Conservation (phyloP, 441 rosid species). For the Adansonia rubrostipa region DNA sequence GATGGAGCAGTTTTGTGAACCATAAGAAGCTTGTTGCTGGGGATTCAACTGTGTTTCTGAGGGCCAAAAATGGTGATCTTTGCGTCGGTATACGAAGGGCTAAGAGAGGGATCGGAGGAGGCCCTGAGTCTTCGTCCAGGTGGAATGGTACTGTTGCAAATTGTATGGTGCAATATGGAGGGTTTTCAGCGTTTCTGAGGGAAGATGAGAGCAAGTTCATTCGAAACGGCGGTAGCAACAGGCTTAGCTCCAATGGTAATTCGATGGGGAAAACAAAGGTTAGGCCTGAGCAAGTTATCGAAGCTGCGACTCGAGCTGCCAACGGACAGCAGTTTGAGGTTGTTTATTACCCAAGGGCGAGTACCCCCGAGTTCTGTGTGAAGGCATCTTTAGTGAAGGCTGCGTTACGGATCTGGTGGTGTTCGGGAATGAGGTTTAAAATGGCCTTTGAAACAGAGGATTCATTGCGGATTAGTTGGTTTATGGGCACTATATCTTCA, state of each 20-base stretch:
- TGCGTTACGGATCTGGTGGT: conserved; percentile 51
- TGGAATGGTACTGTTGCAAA: conserved; percentile 42
- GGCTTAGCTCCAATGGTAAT: conserved; percentile 17
- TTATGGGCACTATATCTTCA: conserved; percentile 56
- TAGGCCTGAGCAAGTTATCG: conserved; percentile 44
- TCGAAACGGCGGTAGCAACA: conserved; percentile 35
- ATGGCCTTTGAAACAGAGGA: conserved; percentile 60
- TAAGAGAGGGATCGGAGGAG: conserved; percentile 48
- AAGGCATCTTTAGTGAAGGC: conserved; percentile 45
- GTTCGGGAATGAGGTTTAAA: conserved; percentile 53
- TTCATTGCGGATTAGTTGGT: conserved; percentile 56
- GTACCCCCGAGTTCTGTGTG: conserved; percentile 52
- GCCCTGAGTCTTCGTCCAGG: conserved; percentile 36
- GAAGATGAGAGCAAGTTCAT: conserved; percentile 42
- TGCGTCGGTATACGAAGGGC: conserved; percentile 55
- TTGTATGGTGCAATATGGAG: conserved; percentile 35
- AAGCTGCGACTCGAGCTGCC: conserved; percentile 44
- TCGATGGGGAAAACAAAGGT: conserved; percentile 41
- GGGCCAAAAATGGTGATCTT: conserved; percentile 50
- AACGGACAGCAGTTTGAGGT: conserved; percentile 49
- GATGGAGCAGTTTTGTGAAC: conserved; percentile 59
- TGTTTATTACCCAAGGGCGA: conserved; percentile 49
- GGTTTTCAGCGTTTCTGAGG: conserved; percentile 42
- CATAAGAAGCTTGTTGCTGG: conserved; percentile 59
- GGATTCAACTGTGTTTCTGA: conserved; percentile 54